Conservation (phyloP, 139 green algal species). For the Penium margaritaceum region DNA sequence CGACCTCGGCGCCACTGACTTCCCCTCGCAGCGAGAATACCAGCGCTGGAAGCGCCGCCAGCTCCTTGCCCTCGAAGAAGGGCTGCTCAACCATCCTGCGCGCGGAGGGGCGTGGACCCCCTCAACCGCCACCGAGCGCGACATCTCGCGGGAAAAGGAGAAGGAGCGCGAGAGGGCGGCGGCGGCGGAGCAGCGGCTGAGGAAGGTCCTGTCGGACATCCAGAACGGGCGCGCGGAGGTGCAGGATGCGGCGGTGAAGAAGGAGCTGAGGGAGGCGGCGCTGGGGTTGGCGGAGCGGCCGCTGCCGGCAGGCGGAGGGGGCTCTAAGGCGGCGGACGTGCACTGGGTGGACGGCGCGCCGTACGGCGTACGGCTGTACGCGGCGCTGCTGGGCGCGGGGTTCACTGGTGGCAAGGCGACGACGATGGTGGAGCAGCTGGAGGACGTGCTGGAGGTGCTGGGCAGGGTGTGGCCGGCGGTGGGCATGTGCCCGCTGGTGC, state of each 20-base stretch:
- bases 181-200: background rate
- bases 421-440: constrained; percentile 20
- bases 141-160: background rate
- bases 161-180: constrained; percentile 5
- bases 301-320: background rate
- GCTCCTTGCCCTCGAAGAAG: constrained; percentile 31
- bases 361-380: constrained; percentile 35
- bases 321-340: background rate
- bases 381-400: constrained; percentile 21
- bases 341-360: constrained; percentile 38
- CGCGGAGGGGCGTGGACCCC: background rate
- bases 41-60: constrained; percentile 28
- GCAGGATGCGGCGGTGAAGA: constrained; percentile 8
- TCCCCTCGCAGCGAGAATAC: constrained; percentile 28
- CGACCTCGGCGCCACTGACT: constrained; percentile 21
- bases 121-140: background rate
- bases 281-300: constrained; percentile 7
- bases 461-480: constrained; percentile 20
- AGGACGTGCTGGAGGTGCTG: constrained; percentile 39
- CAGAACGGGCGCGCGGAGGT: constrained; percentile 7
- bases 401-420: constrained; percentile 18
- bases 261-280: constrained; percentile 13
- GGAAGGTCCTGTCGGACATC: constrained; percentile 11
- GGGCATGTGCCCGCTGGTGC: constrained; percentile 24
- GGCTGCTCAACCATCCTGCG: background rate